Base-by-base conservation (phyloP, 768 basidiomycete species). In the Suillus bovinus region DNA sequence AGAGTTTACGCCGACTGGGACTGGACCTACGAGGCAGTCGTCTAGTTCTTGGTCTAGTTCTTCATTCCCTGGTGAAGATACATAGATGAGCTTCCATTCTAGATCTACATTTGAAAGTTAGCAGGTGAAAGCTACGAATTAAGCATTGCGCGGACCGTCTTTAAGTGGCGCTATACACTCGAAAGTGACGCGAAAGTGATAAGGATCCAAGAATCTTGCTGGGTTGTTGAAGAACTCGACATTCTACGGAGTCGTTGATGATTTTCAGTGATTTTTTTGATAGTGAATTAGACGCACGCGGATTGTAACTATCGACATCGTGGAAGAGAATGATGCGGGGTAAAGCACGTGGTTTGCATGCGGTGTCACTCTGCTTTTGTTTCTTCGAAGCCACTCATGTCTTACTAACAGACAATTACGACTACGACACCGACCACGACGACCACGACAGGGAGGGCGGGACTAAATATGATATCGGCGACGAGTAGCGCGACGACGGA, bases 41-140 rank as follows among this genome's bases (percentile, higher is more conserved):
- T 99, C 97, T 27, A 99, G 85, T 74, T 99, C 97, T 74, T 99
- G 97, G 75, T 99, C 97, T 55, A 90, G 90, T 44, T 91, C 88
- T 70, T 94, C 91, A 72, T 92, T 85, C 11, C 89, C 94, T 0
- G 96, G 96, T 4, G 91, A 94, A 2, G 97, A 94, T 58, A 99
- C 96, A 74, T 96, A 99, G 52, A 97, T 94, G 67, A 99, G 88
- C 67, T 89, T 89, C 97, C 97, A 99, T 75, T 99, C 97, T 65
- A 99, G 86, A 76, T 99, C 97, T 96, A n/a, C 6, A 6, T 52
- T 6, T n/a, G 31, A 20, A 29, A 29, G 9, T 50, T 50, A 50
- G 49, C 49, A 50, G 29, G 65, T 4, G 20, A 22, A 24, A 50
- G 27, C 17, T 17, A 27, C 49, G 8, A 50, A 50, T 29, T 29